Base-by-base conservation (phyloP, 2,329 filamentous ascomycete species). In the Diaporthe sp. region DNA sequence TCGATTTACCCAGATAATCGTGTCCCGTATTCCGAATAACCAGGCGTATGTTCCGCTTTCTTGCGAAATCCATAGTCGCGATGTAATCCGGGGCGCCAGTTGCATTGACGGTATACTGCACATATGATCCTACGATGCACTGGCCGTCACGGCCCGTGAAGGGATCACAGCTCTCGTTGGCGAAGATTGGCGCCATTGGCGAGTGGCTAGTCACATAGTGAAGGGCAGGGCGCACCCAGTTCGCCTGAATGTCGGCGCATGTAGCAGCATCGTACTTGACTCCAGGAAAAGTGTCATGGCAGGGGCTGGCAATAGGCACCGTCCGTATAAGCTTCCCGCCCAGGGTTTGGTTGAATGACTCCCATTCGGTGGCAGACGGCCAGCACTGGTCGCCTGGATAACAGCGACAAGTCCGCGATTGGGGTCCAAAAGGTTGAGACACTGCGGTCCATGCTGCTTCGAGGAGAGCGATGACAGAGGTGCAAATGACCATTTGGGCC, bases 321-420 rank as follows among this genome's bases (percentile, higher is more conserved):
- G 88, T 91, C 1, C 83, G 83, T 44, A 92, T 83, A 34, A 92
- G 82, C 13, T 82, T 83, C 0, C 90, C 90, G 4, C 82, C 82
- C 0, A 92, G 81, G 2, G 89, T 87, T 39, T 80, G 59, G 79
- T 92, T 92, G 77, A 92, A 85, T 3, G 78, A 71, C 10, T 80
- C 77, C 89, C 89, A 92, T n/a, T 81, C 79, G 8, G 77, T 68
- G 3, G 75, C 37, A 0, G 83, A 82, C 0, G 90, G 90, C 90
- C 90, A 92, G 79, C 86, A 88, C 0, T 78, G 44, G 69, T 91
- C 88, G 22, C 85, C 86, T 1, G 89, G 89, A 46, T 88, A 85
- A 80, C 86, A 89, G 25, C 85, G 84, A 80, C 88, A 90, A 17
- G 25, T 42, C 31, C 19, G 44, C 9, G 42, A 12, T 65, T 46